phyloP scores from a whole-genome alignment of 2,329 filamentous ascomycete genomes.

The Macrophomina phaseolina region DNA sequence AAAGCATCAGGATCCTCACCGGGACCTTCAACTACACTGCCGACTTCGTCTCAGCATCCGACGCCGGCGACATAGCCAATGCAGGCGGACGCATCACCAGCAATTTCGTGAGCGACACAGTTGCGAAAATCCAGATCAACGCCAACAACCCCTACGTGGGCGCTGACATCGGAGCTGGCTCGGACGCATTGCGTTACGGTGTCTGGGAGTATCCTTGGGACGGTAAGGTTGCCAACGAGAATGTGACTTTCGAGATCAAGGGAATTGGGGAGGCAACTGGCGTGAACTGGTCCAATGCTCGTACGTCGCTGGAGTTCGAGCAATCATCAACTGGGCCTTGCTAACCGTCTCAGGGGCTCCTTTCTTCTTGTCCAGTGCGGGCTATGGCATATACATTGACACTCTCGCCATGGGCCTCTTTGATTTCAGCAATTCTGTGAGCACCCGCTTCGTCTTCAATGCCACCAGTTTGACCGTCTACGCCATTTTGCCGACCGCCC shows the following conservation, averaged over 20 bases:
- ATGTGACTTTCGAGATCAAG: slow-evolving; percentile 37
- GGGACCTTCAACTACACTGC: slow-evolving; percentile 32
- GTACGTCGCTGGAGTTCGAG: slow-evolving; percentile 3
- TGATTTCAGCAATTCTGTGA: slow-evolving; percentile 35
- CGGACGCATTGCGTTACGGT: slow-evolving; percentile 33
- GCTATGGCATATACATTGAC: slow-evolving; percentile 44
- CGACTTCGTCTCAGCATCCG: slow-evolving; percentile 16
- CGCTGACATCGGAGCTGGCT: slow-evolving; percentile 31
- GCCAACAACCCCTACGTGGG: slow-evolving; percentile 33
- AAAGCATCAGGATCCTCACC: slow-evolving; percentile 33
- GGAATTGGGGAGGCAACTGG: slow-evolving; percentile 39
- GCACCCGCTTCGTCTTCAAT: slow-evolving; percentile 41
- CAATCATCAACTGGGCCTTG: background rate
- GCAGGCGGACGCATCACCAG: slow-evolving; percentile 29
- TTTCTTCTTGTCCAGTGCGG: slow-evolving; percentile 41
- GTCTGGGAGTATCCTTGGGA: slow-evolving; percentile 40
- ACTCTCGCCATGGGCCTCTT: slow-evolving; percentile 41
- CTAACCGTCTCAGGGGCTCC: slow-evolving; percentile 33
- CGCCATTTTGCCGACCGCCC: slow-evolving; percentile 36
- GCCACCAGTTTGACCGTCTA: slow-evolving; percentile 39
- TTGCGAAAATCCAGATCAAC: slow-evolving; percentile 36
- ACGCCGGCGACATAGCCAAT: slow-evolving; percentile 28
- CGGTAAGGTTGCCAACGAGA: slow-evolving; percentile 33
- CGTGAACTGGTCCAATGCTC: slow-evolving; percentile 44
- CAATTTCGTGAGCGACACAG: slow-evolving; percentile 32